Base-by-base conservation (phyloP, 139 green algal genomes). In the Chlorella sp. region DNA sequence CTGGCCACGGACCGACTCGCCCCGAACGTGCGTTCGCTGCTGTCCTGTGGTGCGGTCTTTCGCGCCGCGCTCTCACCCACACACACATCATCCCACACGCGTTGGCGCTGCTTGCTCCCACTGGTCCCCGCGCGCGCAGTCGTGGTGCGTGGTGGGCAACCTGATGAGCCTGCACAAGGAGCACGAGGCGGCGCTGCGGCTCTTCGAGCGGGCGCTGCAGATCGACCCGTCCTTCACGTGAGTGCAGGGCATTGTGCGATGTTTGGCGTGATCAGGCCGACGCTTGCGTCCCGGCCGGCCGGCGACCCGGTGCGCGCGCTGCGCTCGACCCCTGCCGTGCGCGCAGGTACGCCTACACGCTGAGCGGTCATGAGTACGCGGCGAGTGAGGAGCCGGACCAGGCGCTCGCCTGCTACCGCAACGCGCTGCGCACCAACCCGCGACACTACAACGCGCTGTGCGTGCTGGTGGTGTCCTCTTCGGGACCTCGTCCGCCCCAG, bases 361-460 rank as follows among this genome's bases (percentile, higher is more conserved):
- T 98, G 63, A 80, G 75, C 0, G 94, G 93, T 31, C 94, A 98
- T 77, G 94, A 98, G 84, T 89, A 95, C 77, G 87, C 91, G 60
- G 91, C 94, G 36, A 91, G 90, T 61, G 94, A 97, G 78, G 92
- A 98, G 79, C 93, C 93, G 71, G 93, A 95, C 49, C 93, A 95
- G 71, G 88, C 77, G 6, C 69, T 92, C 35, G 66, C 78, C 2
- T 94, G 87, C 79, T 98, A 96, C 87, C 85, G 92, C 32, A 82
- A 86, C 23, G 94, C 94, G 20, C 80, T 97, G 26, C 83, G 92
- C 5, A 64, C 94, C 0, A 92, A 98, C 70, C 63, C 79, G 2
- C 86, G 93, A 6, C 94, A 98, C 74, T 98, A 98, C 90, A 98
- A 97, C 68, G 94, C 94, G 3, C 93, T 93, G 93, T 91, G 70